phyloP scores from a whole-genome alignment of 2,329 filamentous ascomycete genomes.

The Aspergillus terreus region DNA sequence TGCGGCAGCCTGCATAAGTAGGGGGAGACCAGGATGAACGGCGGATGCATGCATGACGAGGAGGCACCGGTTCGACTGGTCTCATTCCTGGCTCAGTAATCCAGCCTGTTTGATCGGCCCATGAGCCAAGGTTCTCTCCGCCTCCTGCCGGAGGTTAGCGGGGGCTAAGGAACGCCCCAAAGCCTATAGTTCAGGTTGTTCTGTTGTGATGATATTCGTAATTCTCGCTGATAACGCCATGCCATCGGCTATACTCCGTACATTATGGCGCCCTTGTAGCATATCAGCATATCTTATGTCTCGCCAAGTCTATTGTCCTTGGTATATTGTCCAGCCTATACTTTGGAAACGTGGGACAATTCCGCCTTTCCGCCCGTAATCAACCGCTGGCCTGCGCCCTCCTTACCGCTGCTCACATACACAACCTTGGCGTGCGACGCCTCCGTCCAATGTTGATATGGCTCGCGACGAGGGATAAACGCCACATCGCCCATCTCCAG shows the following conservation, averaged over 20 bases:
- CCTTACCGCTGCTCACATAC: constrained; percentile 16
- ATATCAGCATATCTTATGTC: neutral
- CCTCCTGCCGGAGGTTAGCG: neutral
- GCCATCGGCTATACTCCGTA: no score
- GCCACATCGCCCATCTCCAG: constrained; percentile 38
- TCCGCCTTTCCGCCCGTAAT: constrained; percentile 16
- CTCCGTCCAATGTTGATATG: constrained; percentile 33
- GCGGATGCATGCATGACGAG: no score
- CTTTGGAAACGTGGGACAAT: constrained; percentile 17
- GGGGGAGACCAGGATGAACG: no score
- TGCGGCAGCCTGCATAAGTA: no score
- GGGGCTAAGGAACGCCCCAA: neutral
- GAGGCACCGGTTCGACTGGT: no score
- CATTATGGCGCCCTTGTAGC: no score
- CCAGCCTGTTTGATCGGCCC: neutral
- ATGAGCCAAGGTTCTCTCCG: neutral
- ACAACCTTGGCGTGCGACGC: constrained; percentile 22
- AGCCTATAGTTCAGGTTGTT: neutral
- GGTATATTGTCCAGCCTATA: no score
- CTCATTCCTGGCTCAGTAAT: neutral
- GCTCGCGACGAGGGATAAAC: constrained; percentile 34
- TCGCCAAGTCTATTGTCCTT: neutral
- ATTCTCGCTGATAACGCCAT: no score
- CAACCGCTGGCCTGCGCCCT: constrained; percentile 18
- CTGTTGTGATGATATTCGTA: no score